Base-by-base conservation (phyloP, 2,329 filamentous ascomycete species). In the Talaromyces sp. region DNA sequence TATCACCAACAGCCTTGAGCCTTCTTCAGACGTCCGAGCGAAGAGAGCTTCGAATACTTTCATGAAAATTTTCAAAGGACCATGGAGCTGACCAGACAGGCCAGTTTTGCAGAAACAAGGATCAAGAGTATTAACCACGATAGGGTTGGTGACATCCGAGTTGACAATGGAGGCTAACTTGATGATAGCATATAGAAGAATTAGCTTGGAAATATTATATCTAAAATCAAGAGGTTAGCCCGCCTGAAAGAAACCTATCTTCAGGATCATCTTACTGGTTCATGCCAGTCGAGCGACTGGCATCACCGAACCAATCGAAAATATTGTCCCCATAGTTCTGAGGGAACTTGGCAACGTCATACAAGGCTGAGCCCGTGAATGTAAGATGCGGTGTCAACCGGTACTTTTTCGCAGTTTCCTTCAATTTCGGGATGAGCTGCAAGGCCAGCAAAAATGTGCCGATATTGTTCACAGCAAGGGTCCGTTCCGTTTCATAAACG, bases 361-460 rank as follows among this genome's bases (percentile, higher is more conserved):
- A 59, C 31, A 59, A 56, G 46, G 58, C 58, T 50, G 58, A 59
- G 10, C n/a, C 26, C 24, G 53, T 55, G 35, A 59, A 59, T 38
- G 58, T 59, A 52, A 59, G 55, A 21, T 56, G 58, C 9, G 56
- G 56, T 27, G n/a, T 53, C 14, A 26, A 32, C 13, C 24, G 32
- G 10, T 41, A 46, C 17, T 19, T 29, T 17, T 32, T 53, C 53
- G 56, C 49, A 17, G 56, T 58, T 9, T 58, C 21, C 32, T 58
- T 53, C 49, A 58, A 53, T 14, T 58, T 58, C 1, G 49, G 32
- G 31, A 58, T 29, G 51, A 58, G 26, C 21, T 58, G 49, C 10
- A 58, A 17, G 14, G 46, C 46, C 2, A 58, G 24, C 21, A 53
- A 21, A 9, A 58, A 38, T 4, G 56, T 58, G 7, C 56, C 56